These are phyloP conservation scores for Beauveria rudraprayagi DNA, from an alignment of 2,329 filamentous ascomycete species.

Conservation along the genomic window DNA sequence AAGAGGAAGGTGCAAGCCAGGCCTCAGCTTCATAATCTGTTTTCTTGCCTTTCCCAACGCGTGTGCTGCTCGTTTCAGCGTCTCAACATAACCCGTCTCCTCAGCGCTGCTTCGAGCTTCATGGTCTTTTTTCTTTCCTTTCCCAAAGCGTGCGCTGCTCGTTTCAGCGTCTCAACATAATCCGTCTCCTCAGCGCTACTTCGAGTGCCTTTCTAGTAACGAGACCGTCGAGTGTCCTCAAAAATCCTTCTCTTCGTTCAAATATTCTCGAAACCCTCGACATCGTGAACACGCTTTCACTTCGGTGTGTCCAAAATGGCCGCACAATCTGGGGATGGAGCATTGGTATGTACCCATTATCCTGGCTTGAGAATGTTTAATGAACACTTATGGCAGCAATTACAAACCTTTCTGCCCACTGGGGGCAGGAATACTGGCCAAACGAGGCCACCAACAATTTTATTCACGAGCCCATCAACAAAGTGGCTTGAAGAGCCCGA, in stretches of 20 bases:
- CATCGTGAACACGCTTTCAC: neutral
- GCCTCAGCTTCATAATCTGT: too few relatives aligned
- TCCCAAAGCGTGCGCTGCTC: neutral
- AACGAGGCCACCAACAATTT: neutral
- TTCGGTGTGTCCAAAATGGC: neutral
- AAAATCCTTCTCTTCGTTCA: too few relatives aligned
- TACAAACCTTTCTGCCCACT: neutral
- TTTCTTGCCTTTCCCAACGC: neutral
- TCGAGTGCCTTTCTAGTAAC: too few relatives aligned
- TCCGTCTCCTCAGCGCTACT: too few relatives aligned
- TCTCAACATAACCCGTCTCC: too few relatives aligned
- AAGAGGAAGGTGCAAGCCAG: neutral
- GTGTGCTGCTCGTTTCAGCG: too few relatives aligned
- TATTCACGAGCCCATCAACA: neutral
- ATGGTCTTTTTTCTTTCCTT: neutral
- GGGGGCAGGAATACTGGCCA: neutral
- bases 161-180: too few relatives aligned
- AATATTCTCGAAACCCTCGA: neutral
- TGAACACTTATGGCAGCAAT: neutral
- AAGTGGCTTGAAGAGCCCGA: constrained; percentile 3
- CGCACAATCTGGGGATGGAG: neutral
- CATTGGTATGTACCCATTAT: neutral
- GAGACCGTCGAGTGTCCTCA: too few relatives aligned
- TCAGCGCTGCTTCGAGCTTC: too few relatives aligned
- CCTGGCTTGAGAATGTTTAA: neutral